Conservation (phyloP, 257 asterid genomes). For the Nicotiana knightiana region DNA sequence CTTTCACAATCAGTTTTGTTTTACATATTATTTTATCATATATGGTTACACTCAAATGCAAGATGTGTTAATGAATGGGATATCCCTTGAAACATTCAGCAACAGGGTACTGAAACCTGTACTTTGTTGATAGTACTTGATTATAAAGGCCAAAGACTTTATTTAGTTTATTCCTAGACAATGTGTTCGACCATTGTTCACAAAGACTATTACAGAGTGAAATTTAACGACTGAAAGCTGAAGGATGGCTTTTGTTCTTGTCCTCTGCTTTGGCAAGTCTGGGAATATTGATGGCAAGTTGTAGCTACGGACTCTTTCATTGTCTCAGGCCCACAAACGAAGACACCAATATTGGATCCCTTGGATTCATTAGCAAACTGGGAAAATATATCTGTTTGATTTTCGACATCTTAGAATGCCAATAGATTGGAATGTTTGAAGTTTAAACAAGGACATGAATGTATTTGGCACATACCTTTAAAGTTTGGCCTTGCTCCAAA, state of each 20-base stretch:
- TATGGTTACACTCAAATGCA: too few species aligned
- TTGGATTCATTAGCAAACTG: slow-evolving; percentile 35
- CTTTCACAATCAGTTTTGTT: too few species aligned
- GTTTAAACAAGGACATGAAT: neutral
- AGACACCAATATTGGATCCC: slow-evolving; percentile 58
- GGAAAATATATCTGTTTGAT: slow-evolving; percentile 44
- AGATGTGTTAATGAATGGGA: too few species aligned
- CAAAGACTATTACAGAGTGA: slow-evolving; percentile 38
- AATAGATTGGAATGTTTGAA: neutral
- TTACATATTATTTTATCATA: too few species aligned
- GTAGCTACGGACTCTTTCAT: slow-evolving; percentile 62
- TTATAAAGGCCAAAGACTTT: neutral
- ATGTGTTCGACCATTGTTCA: neutral
- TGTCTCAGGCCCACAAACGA: slow-evolving; percentile 77
- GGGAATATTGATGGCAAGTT: slow-evolving; percentile 33
- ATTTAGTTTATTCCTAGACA: neutral
- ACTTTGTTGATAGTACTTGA: too few species aligned
- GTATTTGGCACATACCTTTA: slow-evolving; percentile 39
- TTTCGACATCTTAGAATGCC: slow-evolving; percentile 11
- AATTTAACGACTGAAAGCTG: slow-evolving; percentile 71
- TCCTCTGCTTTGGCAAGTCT: slow-evolving; percentile 16
- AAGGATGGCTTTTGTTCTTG: slow-evolving; percentile 34
- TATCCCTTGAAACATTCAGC: neutral
- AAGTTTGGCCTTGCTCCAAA: slow-evolving; percentile 77
- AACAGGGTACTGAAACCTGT: neutral